Conservation (phyloP, 1,139 yeast genomes). For the Saccharomyces hybrid region DNA sequence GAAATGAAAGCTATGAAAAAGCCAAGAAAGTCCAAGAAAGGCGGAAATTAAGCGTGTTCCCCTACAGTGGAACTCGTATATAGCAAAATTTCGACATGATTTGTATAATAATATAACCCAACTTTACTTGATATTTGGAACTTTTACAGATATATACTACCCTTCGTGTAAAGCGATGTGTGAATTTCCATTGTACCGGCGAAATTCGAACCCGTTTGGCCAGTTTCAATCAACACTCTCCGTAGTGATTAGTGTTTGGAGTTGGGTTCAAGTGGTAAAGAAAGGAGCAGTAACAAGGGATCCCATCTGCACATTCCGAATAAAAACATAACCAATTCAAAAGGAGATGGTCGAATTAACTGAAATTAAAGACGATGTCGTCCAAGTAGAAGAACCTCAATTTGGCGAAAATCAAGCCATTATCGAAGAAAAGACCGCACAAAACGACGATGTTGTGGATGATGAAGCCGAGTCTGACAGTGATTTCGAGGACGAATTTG, state of each 20-base stretch:
- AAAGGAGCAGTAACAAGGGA: too few species aligned
- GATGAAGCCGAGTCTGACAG: slow-evolving; percentile 55
- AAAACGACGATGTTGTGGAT: slow-evolving; percentile 21
- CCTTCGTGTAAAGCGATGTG: not conserved
- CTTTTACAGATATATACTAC: not conserved
- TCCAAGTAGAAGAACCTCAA: slow-evolving; percentile 17
- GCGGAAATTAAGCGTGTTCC: slow-evolving; percentile 33
- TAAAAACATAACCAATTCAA: too few species aligned
- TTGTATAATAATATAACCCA: not conserved
- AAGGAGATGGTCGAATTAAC: slow-evolving; percentile 28
- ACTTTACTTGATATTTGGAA: not conserved
- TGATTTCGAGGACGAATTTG: slow-evolving; percentile 65
- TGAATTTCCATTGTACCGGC: not conserved
- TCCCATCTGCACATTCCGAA: too few species aligned
- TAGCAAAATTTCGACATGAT: not conserved
- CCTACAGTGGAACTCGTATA: not conserved
- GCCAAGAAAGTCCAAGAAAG: slow-evolving; percentile 38
- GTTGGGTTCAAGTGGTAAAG: too few species aligned
- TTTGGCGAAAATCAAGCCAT: slow-evolving; percentile 19
- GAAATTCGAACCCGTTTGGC: not conserved
- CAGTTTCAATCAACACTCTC: not conserved
- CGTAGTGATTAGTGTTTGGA: not conserved
- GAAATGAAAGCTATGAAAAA: slow-evolving; percentile 63
- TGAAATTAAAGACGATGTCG: slow-evolving; percentile 27
- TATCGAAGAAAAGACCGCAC: slow-evolving; percentile 13